Conservation (phyloP, 768 basidiomycete genomes). For the Pleurotus pulmonarius region DNA sequence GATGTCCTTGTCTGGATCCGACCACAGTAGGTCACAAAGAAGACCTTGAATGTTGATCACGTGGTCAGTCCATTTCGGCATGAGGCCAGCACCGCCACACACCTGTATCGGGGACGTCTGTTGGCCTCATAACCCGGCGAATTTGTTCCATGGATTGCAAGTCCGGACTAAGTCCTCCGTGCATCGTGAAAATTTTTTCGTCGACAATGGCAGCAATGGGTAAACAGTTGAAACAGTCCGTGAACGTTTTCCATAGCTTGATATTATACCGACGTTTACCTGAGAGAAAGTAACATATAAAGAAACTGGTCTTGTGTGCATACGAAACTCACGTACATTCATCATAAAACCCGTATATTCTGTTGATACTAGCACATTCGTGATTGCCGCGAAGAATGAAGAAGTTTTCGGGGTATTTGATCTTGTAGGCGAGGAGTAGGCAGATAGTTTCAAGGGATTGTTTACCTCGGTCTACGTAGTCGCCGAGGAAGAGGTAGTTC, state of each 20-base stretch:
- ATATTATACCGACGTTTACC: conserved; percentile 99
- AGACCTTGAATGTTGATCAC: conserved; percentile 57
- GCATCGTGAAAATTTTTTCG: conserved; percentile 99
- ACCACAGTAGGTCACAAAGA: conserved; percentile 96
- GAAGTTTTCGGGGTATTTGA: conserved; percentile 99
- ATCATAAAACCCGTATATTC: conserved; percentile 99
- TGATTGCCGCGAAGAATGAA: conserved; percentile 99
- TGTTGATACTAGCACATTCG: conserved; percentile 98
- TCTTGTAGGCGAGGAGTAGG: conserved; percentile 98
- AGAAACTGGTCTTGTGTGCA: neutral
- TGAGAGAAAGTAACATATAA: conserved; percentile 26
- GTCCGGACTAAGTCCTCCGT: conserved; percentile 95
- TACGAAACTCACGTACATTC: conserved; percentile 69
- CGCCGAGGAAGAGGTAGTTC: conserved; percentile 99
- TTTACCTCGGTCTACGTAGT: conserved; percentile 99
- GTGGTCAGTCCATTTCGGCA: neutral
- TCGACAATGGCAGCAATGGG: conserved; percentile 99
- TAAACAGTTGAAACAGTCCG: conserved; percentile 99
- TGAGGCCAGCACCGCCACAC: conserved; percentile 2
- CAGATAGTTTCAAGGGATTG: conserved; percentile 99
- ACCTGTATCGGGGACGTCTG: conserved; percentile 99
- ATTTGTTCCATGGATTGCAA: conserved; percentile 99
- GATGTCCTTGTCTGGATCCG: conserved; percentile 99
- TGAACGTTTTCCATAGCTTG: conserved; percentile 99
- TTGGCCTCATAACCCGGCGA: conserved; percentile 97